Percentiles rank a stretch among this genome's conserved stretches.
Evolutionary conservation across 2,329 filamentous ascomycete species (phyloP).

Genomic region (Aspergillus piperis): DNA sequence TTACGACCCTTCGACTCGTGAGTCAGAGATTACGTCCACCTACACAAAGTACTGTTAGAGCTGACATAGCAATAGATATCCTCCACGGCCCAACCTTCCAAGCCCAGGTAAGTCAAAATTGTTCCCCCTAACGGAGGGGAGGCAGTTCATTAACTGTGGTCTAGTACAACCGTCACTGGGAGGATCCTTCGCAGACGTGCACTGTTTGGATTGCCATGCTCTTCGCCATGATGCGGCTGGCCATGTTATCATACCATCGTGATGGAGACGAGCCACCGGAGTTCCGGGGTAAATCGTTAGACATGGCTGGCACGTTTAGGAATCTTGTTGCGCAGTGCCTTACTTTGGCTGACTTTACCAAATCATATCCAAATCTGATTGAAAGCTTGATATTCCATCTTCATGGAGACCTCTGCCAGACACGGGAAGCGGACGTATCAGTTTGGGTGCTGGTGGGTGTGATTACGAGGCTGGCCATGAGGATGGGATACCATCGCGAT

Average conservation of each 20-base stretch:
- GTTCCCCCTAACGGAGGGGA: not conserved
- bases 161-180: conserved; percentile 65
- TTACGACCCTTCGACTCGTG: conserved; percentile 62
- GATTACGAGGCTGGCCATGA: conserved; percentile 63
- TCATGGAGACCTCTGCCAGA: conserved; percentile 62
- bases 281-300: conserved; percentile 58
- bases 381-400: conserved; percentile 65
- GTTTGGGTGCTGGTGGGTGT: conserved; percentile 63
- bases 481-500: conserved; percentile 67
- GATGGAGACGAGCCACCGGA: conserved; percentile 66
- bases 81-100: conserved; percentile 85
- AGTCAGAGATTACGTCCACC: conserved; percentile 36
- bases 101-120: conserved; percentile 56
- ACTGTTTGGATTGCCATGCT: conserved; percentile 64
- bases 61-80: conserved; percentile 52
- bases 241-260: conserved; percentile 62
- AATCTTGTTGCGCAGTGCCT: conserved; percentile 64
- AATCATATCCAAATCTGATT: conserved; percentile 60
- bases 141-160: conserved; percentile 8
- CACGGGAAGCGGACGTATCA: conserved; percentile 60
- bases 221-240: conserved; percentile 65
- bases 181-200: conserved; percentile 57
- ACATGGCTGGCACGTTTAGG: conserved; percentile 49
- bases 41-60: not conserved
- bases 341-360: conserved; percentile 64